Conservation (phyloP, 192 early-diverging fungal genomes). For the Coemansia sp. region DNA sequence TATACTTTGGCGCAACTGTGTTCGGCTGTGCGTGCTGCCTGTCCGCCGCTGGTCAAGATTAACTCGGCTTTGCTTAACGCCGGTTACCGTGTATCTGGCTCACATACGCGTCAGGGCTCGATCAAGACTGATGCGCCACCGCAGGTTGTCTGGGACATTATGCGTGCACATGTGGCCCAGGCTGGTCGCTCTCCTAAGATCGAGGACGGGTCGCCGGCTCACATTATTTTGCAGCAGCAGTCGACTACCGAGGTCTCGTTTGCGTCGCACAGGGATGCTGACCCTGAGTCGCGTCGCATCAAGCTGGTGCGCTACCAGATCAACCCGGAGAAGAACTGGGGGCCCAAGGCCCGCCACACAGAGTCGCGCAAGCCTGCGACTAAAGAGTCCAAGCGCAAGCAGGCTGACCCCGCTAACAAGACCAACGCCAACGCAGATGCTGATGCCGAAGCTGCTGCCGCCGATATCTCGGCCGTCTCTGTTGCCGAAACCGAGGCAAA, state of each 20-base stretch:
- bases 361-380: conserved; percentile 25
- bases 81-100: conserved; percentile 83
- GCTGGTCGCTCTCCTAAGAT: conserved; percentile 67
- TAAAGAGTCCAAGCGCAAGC: conserved; percentile 34
- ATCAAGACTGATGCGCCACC: conserved; percentile 94
- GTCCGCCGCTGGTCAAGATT: conserved; percentile 68
- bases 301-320: conserved; percentile 91
- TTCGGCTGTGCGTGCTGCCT: conserved; percentile 70
- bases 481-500: conserved; percentile 19
- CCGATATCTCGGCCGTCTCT: conserved; percentile 7
- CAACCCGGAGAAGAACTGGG: conserved; percentile 97
- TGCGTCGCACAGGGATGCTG: conserved; percentile 66
- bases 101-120: conserved; percentile 75
- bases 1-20: conserved; percentile 72
- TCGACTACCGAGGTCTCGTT: conserved; percentile 68
- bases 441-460: conserved; percentile 7
- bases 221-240: conserved; percentile 60
- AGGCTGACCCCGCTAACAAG: neutral
- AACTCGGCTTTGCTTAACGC: conserved; percentile 91
- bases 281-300: conserved; percentile 72
- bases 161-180: conserved; percentile 74
- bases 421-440: neutral
- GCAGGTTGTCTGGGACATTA: conserved; percentile 87
- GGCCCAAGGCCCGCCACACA: conserved; percentile 79
- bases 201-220: conserved; percentile 64